A percentile compares a stretch with the other conserved stretches of the same genome.
These are phyloP conservation scores for Sugiyamaella sp. DNA, from an alignment of 1,139 yeast genomes.

Conservation along the genomic window DNA sequence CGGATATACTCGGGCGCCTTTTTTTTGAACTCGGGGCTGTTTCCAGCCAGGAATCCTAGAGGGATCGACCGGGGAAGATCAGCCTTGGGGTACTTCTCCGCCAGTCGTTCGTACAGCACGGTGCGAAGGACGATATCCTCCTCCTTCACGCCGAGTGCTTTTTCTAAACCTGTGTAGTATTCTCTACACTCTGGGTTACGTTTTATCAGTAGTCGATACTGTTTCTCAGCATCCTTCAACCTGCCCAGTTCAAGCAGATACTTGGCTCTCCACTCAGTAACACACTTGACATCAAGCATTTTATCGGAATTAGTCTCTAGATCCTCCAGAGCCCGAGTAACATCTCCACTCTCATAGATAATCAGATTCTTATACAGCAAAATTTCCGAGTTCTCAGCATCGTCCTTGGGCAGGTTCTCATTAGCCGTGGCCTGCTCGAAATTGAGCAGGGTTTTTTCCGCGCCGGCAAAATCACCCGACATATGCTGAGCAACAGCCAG, in stretches of 20 bases:
- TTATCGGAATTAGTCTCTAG: constrained; percentile 55
- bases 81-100: constrained; percentile 74
- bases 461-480: constrained; percentile 64
- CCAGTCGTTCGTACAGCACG: constrained; percentile 62
- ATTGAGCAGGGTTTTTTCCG: constrained; percentile 70
- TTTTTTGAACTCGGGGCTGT: constrained; percentile 46
- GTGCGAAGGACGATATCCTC: constrained; percentile 35
- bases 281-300: constrained; percentile 65
- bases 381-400: constrained; percentile 80
- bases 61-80: constrained; percentile 83
- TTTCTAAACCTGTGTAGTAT: constrained; percentile 70
- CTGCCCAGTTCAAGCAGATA: constrained; percentile 52
- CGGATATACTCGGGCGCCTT: constrained; percentile 57
- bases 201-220: constrained; percentile 70
- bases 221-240: constrained; percentile 63
- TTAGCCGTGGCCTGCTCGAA: constrained; percentile 68
- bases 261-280: constrained; percentile 68
- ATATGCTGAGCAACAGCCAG: constrained; percentile 85
- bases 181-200: constrained; percentile 81
- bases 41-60: constrained; percentile 67
- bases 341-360: constrained; percentile 65
- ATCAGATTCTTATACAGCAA: constrained; percentile 70
- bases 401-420: constrained; percentile 42
- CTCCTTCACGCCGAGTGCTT: constrained; percentile 51
- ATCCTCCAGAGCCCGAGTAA: constrained; percentile 62